Base-by-base conservation (phyloP, 2,329 filamentous ascomycete species). In the Biscogniauxia marginata region DNA sequence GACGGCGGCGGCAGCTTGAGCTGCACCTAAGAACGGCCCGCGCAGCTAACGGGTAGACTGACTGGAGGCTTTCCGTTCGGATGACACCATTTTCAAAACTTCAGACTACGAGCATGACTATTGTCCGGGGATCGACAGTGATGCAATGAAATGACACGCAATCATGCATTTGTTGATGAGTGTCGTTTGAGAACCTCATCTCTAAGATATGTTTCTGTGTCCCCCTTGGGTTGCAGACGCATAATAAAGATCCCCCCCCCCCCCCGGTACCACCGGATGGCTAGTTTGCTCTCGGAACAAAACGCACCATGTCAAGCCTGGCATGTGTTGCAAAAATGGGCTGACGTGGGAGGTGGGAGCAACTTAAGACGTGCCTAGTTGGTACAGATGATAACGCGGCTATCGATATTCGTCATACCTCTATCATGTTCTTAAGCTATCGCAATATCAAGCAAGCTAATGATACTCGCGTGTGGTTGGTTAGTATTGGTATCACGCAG, bases 291-390 rank as follows among this genome's bases (percentile, higher is more conserved):
- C 30, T n/a, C n/a, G 13, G 13, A 39, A 16, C 9, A 11, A 39
- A 16, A 39, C 13, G 5, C 30, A 39, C n/a, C 30, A 39, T 39
- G 59, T 61, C 56, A 59, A 44, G 55, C 52, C 52, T 48, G 55
- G 60, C 21, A 63, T 43, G 43, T 55, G 19, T 6, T 61, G 59
- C 50, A 58, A 57, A 21, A 53, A 60, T 54, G 61, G 64, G 67
- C 65, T 34, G 63, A 58, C 34, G 57, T 63, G 22, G 48, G 55
- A 16, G 66, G 64, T 46, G 56, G 55, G 47, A 53, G 55, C 56
- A 56, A 59, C 56, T 50, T 54, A 46, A 13, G 5, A 25, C 52
- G 49, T 46, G 49, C 51, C 20, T 21, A 51, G 49, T 23, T 46
- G 52, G 43, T 52, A 53, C 51, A 46, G 45, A 55, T 46, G 45